Conservation (phyloP, 257 asterid species). For the Cruciata laevipes region DNA sequence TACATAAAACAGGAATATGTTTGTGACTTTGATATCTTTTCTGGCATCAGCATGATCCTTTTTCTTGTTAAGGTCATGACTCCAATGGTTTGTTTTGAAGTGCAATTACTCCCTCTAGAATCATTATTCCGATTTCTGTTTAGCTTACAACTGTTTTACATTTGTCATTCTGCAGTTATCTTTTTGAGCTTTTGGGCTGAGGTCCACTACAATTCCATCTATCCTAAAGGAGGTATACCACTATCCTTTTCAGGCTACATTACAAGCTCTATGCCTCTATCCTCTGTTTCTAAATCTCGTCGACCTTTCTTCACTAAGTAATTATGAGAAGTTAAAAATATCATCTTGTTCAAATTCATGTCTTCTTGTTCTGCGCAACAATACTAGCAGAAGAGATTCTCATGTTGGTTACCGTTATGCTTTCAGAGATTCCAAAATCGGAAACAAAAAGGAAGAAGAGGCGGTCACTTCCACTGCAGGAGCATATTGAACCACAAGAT, state of each 20-base stretch:
- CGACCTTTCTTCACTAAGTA: neutral
- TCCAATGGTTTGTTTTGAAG: neutral
- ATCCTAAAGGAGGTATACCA: constrained; percentile 76
- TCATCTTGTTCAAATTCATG: neutral
- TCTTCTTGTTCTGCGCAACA: neutral
- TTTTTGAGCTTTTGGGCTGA: constrained; percentile 97
- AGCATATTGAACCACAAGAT: constrained; percentile 44
- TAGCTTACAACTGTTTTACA: neutral
- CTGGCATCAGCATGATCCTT: too few relatives aligned
- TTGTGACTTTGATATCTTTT: neutral
- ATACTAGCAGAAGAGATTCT: neutral
- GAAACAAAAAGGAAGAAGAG: constrained; percentile 56
- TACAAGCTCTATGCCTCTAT: neutral
- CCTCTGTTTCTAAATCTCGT: neutral
- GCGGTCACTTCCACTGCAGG: constrained; percentile 44
- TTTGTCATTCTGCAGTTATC: constrained; percentile 49
- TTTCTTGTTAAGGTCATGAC: too few relatives aligned
- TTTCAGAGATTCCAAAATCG: constrained; percentile 49
- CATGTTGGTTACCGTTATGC: constrained; percentile 7
- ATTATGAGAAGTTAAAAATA: constrained; percentile 2
- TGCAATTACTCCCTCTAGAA: neutral
- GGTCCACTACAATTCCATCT: constrained; percentile 95
- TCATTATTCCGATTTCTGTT: neutral
- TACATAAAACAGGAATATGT: neutral
- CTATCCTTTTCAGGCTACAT: neutral